Evolutionary conservation across 2,329 filamentous ascomycete species (phyloP), one percentile per base, ranked within the genome.

Genomic region (Amauroascus niger): DNA sequence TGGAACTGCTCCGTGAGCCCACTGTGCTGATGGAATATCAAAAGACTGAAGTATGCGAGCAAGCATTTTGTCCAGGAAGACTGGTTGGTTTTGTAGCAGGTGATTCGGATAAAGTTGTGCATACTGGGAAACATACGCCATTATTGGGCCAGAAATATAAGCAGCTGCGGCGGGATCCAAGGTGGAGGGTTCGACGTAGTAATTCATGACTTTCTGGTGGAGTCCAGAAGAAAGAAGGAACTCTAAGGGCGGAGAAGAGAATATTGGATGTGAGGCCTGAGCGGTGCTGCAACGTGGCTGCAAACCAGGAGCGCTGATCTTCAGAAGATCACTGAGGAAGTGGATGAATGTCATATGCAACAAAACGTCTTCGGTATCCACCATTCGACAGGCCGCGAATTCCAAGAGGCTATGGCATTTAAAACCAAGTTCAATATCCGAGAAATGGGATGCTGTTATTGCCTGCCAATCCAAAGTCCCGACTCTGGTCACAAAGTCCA

Each of bases 321-420:
- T 68, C 28, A 83, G 68, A 2, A 82, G 65, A n/a, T 77, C 73
- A 18, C 74, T 71, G 61, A 74, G 80, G 64, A 82, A 82, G 57
- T 79, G 74, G 55, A 83, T 69, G 40, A 81, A 66, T 4, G 76
- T 79, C 67, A 80, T 76, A 58, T 81, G 75, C 77, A 82, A 79
- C 46, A 83, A 67, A 2, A 82, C 72, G 61, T 83, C 80, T 30
- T 74, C 73, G 44, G 67, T 71, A 56, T 83, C 75, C 2, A 82
- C 74, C 78, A 82, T 82, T 40, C 73, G 69, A 47, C 71, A 65
- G 3, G 76, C 68, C 5, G 75, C 76, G 54, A 80, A 83, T 32
- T 81, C 74, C 2, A 83, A 67, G 7, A 83, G 64, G 43, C 75
- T 69, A 14, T 57, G 66, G 54, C 67, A 70, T 30, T 65, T 53